phyloP scores from a whole-genome alignment of 805 yeast species.

The Danielia oregonensis region DNA sequence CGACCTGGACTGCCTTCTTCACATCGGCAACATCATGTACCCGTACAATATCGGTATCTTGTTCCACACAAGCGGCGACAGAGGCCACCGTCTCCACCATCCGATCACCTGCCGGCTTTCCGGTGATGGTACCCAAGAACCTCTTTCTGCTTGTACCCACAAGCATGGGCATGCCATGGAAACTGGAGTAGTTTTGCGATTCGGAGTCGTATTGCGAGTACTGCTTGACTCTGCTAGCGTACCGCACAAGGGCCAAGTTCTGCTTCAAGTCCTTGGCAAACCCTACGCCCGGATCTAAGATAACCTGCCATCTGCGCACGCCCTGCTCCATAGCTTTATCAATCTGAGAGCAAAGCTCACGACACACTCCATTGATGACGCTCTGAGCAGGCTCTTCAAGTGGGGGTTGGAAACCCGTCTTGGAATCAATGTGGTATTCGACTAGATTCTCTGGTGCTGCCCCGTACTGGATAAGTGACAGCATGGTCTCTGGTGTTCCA shows the following conservation, averaged over 20 bases:
- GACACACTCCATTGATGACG: conserved; percentile 54
- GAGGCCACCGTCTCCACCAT: conserved; percentile 75
- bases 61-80: conserved; percentile 67
- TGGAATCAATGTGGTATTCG: conserved; percentile 29
- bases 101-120: conserved; percentile 58
- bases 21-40: conserved; percentile 78
- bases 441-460: conserved; percentile 32
- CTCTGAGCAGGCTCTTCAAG: conserved; percentile 21
- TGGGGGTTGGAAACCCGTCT: conserved; percentile 9
- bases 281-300: conserved; percentile 94
- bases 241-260: conserved; percentile 61
- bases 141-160: conserved; percentile 87
- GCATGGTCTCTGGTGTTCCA: conserved; percentile 79
- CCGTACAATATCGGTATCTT: conserved; percentile 75
- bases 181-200: conserved; percentile 32
- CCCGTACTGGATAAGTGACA: conserved; percentile 50
- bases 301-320: conserved; percentile 83
- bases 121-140: conserved; percentile 75
- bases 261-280: conserved; percentile 83
- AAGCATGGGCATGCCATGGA: conserved; percentile 60
- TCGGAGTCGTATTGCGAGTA: conserved; percentile 32
- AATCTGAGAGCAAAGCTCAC: conserved; percentile 61
- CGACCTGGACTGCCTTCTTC: conserved; percentile 45
- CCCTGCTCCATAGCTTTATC: conserved; percentile 57
- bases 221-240: conserved; percentile 44